A percentile compares a stretch with the other conserved stretches of the same genome.
Evolutionary conservation across 164 flowering plant species (phyloP).

Genomic region (Berberis thunbergii): DNA sequence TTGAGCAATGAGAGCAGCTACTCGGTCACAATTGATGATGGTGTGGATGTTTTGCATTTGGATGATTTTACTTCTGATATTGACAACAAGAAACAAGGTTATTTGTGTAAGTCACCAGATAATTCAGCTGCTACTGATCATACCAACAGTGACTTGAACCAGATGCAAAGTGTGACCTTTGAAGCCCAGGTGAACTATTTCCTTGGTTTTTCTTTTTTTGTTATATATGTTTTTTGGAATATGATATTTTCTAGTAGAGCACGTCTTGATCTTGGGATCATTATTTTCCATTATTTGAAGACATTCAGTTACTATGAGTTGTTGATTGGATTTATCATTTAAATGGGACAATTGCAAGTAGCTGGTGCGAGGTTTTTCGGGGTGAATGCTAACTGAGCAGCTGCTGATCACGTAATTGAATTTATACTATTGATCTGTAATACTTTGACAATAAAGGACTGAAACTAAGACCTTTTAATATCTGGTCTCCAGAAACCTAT

Average conservation of each 20-base stretch:
- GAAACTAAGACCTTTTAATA: no score
- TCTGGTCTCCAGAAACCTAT: no score
- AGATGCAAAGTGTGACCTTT: constrained; percentile 56
- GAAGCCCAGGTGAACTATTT: constrained; percentile 75
- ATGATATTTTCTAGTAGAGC: background rate
- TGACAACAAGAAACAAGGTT: constrained; percentile 20
- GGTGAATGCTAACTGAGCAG: no score
- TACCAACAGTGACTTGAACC: constrained; percentile 23
- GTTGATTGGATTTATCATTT: no score
- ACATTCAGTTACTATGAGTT: no score
- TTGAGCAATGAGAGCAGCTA: constrained; percentile 86
- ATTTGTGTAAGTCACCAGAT: constrained; percentile 23
- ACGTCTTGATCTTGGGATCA: background rate
- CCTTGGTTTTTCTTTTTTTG: background rate
- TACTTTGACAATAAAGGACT: no score
- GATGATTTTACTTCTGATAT: constrained; percentile 29
- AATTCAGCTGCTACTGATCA: constrained; percentile 12
- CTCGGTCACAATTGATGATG: constrained; percentile 73
- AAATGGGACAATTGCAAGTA: no score
- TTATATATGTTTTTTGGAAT: background rate
- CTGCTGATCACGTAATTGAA: no score
- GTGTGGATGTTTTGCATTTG: constrained; percentile 48
- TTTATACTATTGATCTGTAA: no score
- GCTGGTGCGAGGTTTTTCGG: no score
- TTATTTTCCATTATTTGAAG: no score